Evolutionary conservation across 495 filamentous ascomycete species (phyloP).

Genomic region (Hypoxylon fragiforme): DNA sequence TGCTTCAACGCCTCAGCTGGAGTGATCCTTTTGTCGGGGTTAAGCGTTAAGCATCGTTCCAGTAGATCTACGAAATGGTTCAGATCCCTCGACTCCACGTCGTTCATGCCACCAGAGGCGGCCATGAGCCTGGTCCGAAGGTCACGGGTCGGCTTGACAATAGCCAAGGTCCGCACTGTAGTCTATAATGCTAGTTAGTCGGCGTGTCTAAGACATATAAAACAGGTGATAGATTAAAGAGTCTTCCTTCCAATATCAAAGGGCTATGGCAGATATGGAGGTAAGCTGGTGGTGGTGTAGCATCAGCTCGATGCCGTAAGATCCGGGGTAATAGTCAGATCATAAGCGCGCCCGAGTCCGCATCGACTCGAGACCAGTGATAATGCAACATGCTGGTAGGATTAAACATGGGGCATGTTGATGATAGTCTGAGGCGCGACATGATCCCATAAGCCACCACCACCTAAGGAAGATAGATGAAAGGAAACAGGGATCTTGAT

Average conservation of each 20-base stretch:
- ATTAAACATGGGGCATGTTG: conserved; percentile 4
- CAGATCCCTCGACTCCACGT: conserved; percentile 76
- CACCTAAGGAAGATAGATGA: no score
- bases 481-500: conserved; percentile 2
- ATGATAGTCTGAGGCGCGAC: neutral
- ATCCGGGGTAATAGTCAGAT: conserved; percentile 18
- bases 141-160: conserved; percentile 81
- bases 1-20: conserved; percentile 86
- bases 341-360: conserved; percentile 9
- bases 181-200: conserved; percentile 49
- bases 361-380: conserved; percentile 9
- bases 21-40: conserved; percentile 90
- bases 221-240: no score
- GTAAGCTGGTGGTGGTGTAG: conserved; percentile 3
- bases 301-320: conserved; percentile 21
- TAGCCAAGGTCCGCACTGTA: conserved; percentile 67
- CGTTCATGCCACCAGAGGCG: conserved; percentile 71
- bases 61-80: conserved; percentile 82
- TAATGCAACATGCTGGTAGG: conserved; percentile 19
- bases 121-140: conserved; percentile 74
- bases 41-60: conserved; percentile 82
- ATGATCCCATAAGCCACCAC: conserved; percentile 1
- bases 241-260: no score
- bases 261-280: conserved; percentile 9
- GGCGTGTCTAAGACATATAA: neutral